Conservation (phyloP, 139 green algal genomes). For the Chlamydomonas asymmetrica region DNA sequence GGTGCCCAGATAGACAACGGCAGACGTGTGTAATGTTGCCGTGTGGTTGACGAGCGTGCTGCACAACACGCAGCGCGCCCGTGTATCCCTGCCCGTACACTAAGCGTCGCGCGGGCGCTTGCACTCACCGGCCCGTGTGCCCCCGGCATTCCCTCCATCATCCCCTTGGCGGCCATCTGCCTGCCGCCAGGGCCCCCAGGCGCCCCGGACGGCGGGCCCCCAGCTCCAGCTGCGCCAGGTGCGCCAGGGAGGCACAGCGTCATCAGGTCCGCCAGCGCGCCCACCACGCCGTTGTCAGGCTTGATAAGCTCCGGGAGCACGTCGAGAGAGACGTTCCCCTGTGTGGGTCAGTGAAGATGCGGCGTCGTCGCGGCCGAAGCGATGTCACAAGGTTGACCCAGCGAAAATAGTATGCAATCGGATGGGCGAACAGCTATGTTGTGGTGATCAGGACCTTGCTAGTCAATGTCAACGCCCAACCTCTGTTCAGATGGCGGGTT, state of each 20-base stretch:
- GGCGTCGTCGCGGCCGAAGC: neutral
- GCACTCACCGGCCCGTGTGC: too few species aligned
- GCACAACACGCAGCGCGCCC: too few species aligned
- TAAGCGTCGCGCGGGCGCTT: too few species aligned
- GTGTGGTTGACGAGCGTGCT: too few species aligned
- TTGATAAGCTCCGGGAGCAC: slow-evolving; percentile 11
- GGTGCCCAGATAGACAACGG: too few species aligned
- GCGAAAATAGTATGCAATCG: neutral
- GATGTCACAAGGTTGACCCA: neutral
- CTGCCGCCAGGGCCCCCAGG: too few species aligned
- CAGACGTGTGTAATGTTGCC: too few species aligned
- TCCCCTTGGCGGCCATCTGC: too few species aligned
- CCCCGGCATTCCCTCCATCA: too few species aligned
- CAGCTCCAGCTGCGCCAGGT: neutral
- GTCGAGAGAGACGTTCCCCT: slow-evolving; percentile 5
- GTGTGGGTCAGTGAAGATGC: neutral
- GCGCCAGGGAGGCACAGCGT: slow-evolving; percentile 10
- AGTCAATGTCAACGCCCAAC: neutral
- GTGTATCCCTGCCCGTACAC: too few species aligned
- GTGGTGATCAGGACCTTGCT: neutral
- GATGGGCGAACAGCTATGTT: neutral
- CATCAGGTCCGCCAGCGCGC: slow-evolving; percentile 29
- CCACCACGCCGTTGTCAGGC: slow-evolving; percentile 18
- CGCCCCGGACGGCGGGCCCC: too few species aligned
- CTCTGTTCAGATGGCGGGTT: neutral